Conservation (phyloP, 352 stramenopile genomes). For the Elongisporangium senticosum region DNA sequence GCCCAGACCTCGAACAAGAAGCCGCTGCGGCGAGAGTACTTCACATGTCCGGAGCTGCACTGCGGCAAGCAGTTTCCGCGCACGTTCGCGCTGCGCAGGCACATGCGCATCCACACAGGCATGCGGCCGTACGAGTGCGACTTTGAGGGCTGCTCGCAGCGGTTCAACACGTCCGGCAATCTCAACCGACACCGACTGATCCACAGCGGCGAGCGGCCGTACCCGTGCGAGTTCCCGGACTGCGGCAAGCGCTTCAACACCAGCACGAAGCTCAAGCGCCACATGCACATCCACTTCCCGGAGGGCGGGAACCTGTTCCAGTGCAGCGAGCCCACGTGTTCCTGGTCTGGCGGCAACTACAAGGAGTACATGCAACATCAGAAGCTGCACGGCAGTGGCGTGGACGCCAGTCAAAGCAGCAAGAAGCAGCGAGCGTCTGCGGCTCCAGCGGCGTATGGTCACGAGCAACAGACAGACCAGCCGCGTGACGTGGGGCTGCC, state of each 20-base stretch:
- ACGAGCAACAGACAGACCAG: background rate
- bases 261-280: constrained; percentile 21
- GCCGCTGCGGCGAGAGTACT: constrained; percentile 12
- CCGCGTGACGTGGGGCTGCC: background rate
- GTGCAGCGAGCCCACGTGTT: constrained; percentile 6
- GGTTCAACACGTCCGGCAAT: constrained; percentile 30
- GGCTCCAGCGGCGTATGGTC: background rate
- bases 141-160: constrained; percentile 19
- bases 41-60: constrained; percentile 18
- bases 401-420: background rate
- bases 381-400: constrained; percentile 5
- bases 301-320: constrained; percentile 7
- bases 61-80: constrained; percentile 29
- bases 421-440: background rate
- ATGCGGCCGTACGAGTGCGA: constrained; percentile 21
- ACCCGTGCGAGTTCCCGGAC: constrained; percentile 12
- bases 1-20: background rate
- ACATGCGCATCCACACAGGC: constrained; percentile 29
- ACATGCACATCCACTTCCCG: constrained; percentile 23
- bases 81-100: constrained; percentile 23
- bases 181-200: constrained; percentile 26
- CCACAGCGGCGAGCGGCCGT: constrained; percentile 24
- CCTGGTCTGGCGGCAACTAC: constrained; percentile 12
- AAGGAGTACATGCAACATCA: constrained; percentile 11
- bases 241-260: constrained; percentile 25